Conservation (phyloP, 139 green algal species). For the Micractinium conductrix region DNA sequence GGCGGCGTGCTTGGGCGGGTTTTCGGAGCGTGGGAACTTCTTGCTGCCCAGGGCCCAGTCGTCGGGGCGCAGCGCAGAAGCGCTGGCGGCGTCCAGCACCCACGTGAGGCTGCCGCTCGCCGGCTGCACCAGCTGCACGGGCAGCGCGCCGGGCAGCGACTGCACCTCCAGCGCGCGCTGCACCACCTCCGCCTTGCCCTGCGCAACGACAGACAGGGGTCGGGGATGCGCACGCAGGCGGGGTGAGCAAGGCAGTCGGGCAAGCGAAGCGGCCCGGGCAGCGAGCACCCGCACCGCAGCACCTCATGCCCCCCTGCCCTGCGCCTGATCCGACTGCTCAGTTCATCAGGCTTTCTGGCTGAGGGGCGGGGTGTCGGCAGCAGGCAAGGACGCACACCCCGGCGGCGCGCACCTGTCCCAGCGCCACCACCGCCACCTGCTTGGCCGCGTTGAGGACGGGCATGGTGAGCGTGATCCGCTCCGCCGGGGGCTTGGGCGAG, state of each 20-base stretch:
- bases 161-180: constrained; percentile 90
- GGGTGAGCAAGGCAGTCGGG: too few species aligned
- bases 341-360: too few species aligned
- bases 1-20: constrained; percentile 14
- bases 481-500: constrained; percentile 96
- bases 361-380: too few species aligned
- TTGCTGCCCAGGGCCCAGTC: constrained; percentile 76
- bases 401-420: constrained; percentile 32
- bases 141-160: constrained; percentile 85
- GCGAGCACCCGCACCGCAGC: too few species aligned
- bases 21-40: constrained; percentile 65
- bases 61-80: constrained; percentile 61
- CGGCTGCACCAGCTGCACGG: constrained; percentile 89
- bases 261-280: too few species aligned
- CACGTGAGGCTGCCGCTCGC: constrained; percentile 55
- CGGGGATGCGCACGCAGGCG: too few species aligned
- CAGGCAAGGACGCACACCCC: too few species aligned
- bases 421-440: constrained; percentile 53
- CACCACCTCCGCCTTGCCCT: constrained; percentile 87
- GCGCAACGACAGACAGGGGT: not conserved
- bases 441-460: constrained; percentile 87
- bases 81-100: constrained; percentile 63
- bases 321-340: too few species aligned
- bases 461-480: constrained; percentile 96
- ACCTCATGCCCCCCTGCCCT: too few species aligned